Evolutionary conservation across 1,284 basidiomycete species (phyloP), one percentile per base, ranked within the genome.

Genomic region (Apiotrichum veenhuisii): DNA sequence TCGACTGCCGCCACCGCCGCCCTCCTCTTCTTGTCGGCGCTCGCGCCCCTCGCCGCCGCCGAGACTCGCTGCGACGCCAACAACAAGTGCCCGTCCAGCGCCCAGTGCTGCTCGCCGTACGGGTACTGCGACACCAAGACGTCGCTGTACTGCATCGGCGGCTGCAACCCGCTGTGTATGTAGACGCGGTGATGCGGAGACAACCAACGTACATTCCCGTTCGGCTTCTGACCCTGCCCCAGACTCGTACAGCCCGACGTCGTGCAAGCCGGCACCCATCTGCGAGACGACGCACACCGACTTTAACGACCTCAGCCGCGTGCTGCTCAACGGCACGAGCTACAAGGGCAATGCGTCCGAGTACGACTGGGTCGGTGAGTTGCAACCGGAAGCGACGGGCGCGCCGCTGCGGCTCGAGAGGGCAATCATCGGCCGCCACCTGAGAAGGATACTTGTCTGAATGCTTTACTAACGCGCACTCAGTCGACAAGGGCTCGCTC

Each of bases 91-190:
- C 80, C 83, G 18, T 67, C 79, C 1, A 74, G 77, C 15, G 82
- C 82, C 2, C 87, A 88, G 7, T 89, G 87, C 72, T 89, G 88
- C 77, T 86, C 86, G 69, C 83, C 87, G 80, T 88, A 82, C 63
- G 87, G 87, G 5, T 89, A 84, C 67, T 89, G 88, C 67, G 86
- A 87, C 7, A 77, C 73, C 18, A 84, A 80, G 2, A 37, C 20
- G 18, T 41, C 40, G 40, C n/a, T 63, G 7, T 89, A 84, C 73
- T 91, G 89, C 68, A 78, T 89, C 27, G 87, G 87, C 43, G 89
- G 89, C 12, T 92, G 90, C 76, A 84, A 91, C 67, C 88, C 89
- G 11, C 80, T 89, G 43, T 75, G 80, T 74, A 42, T 27, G 68
- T 63, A 23, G 22, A 12, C 18, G 8, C 12, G 9, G 22, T n/a